Conservation (phyloP, 2,329 filamentous ascomycete species). For the Cytospora chrysosperma region DNA sequence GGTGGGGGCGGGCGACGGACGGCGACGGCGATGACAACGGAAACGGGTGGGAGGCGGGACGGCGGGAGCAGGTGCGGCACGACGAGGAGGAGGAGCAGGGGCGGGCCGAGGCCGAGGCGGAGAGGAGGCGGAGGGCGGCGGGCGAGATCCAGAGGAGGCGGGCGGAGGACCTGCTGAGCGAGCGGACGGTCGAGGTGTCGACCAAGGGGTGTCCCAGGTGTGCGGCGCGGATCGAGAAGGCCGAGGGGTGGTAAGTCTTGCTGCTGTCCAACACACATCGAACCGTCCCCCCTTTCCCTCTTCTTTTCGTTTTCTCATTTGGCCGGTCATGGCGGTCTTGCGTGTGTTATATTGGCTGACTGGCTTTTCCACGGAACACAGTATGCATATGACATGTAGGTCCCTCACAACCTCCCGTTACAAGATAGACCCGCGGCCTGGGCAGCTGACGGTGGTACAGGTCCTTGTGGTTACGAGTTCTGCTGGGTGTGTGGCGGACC, state of each 20-base stretch:
- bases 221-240: slow-evolving; percentile 26
- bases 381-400: slow-evolving; percentile 28
- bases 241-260: slow-evolving; percentile 24
- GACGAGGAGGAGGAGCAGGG: slow-evolving; percentile 7
- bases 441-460: not conserved
- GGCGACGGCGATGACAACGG: not conserved
- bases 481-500: slow-evolving; percentile 24
- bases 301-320: not conserved
- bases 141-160: slow-evolving; percentile 4
- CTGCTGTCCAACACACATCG: too few relatives aligned
- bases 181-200: slow-evolving; percentile 17
- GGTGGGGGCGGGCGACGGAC: not conserved
- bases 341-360: slow-evolving; percentile 1
- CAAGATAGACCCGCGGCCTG: not conserved
- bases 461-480: slow-evolving; percentile 22
- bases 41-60: not conserved
- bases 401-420: not conserved
- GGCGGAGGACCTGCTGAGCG: slow-evolving; percentile 22
- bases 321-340: too few relatives aligned
- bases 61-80: not conserved
- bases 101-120: not conserved
- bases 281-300: too few relatives aligned
- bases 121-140: slow-evolving; percentile 5
- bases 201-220: slow-evolving; percentile 26
- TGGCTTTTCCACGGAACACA: not conserved